Evolutionary conservation across 345 rosid genomes (phyloP).

Genomic region (Litchi chinensis): DNA sequence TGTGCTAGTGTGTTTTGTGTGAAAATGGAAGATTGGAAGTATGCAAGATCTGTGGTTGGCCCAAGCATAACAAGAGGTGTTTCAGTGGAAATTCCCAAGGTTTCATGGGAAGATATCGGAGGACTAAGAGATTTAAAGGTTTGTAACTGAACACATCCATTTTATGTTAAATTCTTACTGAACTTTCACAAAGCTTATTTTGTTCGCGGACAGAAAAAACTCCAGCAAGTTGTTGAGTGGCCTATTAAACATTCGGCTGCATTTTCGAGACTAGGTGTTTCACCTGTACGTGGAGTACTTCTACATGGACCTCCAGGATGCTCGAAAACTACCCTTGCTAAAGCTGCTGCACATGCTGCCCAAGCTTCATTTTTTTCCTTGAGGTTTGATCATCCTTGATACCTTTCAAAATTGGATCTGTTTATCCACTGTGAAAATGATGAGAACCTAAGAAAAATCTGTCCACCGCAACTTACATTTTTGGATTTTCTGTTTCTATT

Average conservation of each 20-base stretch:
- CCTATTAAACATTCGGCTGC: conserved; percentile 83
- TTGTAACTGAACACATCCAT: conserved; percentile 13
- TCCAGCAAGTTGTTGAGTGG: conserved; percentile 92
- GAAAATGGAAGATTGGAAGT: conserved; percentile 65
- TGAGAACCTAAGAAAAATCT: too few species aligned
- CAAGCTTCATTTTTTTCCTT: conserved; percentile 91
- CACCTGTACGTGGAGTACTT: conserved; percentile 83
- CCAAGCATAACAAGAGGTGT: conserved; percentile 96
- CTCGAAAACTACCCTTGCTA: conserved; percentile 97
- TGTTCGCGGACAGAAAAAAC: conserved; percentile 63
- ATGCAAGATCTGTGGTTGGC: conserved; percentile 70
- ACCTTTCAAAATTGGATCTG: background rate
- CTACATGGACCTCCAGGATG: conserved; percentile 99
- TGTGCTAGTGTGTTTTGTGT: conserved; percentile 35
- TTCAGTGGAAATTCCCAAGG: conserved; percentile 84
- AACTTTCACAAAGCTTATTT: background rate
- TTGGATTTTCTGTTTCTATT: too few species aligned
- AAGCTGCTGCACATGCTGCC: conserved; percentile 93
- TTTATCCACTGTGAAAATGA: background rate
- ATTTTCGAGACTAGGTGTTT: conserved; percentile 72
- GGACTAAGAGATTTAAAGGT: conserved; percentile 78
- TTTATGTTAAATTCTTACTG: background rate
- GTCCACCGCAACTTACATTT: too few species aligned
- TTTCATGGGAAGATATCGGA: conserved; percentile 91
- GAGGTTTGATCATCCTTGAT: conserved; percentile 46